phyloP scores from a whole-genome alignment of 2,329 filamentous ascomycete genomes.

The Sporothrix protearum region DNA sequence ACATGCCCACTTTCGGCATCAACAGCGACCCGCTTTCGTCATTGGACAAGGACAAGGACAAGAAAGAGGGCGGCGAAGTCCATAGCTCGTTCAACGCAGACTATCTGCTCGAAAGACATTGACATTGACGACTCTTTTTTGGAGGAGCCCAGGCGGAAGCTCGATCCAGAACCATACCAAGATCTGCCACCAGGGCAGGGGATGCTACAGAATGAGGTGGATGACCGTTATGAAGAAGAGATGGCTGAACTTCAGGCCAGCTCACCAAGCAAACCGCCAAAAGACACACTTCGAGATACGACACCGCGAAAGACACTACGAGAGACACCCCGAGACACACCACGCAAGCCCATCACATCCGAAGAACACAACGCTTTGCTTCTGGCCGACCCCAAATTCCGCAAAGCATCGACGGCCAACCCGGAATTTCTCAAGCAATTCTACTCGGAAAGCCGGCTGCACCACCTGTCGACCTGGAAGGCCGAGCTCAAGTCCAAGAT shows the following conservation, averaged over 20 bases:
- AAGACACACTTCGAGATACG: neutral
- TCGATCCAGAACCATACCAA: neutral
- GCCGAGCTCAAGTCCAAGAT: conserved; percentile 86
- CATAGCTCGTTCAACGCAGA: neutral
- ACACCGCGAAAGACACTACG: neutral
- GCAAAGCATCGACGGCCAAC: conserved; percentile 86
- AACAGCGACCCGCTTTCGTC: conserved; percentile 4
- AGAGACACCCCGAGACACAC: neutral
- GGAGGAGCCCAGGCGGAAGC: neutral
- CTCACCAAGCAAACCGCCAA: neutral
- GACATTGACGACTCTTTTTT: neutral
- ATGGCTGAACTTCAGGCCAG: neutral
- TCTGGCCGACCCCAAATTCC: conserved; percentile 76
- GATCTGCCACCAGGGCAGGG: conserved; percentile 11
- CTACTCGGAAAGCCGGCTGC: conserved; percentile 89
- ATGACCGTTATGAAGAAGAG: neutral
- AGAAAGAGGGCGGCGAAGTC: neutral
- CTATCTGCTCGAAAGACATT: neutral
- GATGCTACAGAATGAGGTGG: neutral
- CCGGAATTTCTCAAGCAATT: conserved; percentile 92
- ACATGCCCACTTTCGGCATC: neutral
- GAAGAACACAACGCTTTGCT: conserved; percentile 90
- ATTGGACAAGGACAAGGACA: neutral
- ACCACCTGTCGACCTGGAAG: conserved; percentile 96
- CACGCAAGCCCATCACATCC: conserved; percentile 58